phyloP scores from a whole-genome alignment of 306 rosid species.

The Sechiopsis laciniata region DNA sequence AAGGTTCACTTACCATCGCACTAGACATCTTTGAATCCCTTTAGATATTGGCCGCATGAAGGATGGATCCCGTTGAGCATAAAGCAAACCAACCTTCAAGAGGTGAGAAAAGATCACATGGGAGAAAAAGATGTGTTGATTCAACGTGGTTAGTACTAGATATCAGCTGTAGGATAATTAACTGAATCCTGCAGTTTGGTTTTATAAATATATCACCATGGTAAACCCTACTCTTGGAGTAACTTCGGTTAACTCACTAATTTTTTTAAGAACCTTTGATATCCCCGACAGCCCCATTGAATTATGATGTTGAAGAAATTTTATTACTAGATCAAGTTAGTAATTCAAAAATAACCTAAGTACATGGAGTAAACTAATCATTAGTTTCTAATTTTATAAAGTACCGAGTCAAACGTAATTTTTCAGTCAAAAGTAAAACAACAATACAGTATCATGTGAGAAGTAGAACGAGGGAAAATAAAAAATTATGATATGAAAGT shows the following conservation, averaged over 20 bases:
- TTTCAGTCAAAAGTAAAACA: not conserved
- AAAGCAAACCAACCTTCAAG: constrained; percentile 76
- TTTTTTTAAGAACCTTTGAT: constrained; percentile 17
- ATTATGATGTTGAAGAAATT: not conserved
- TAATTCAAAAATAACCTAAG: not conserved
- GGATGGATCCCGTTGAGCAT: constrained; percentile 83
- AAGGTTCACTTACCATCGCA: constrained; percentile 71
- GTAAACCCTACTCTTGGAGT: not conserved
- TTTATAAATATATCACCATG: not conserved
- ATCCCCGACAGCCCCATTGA: not conserved
- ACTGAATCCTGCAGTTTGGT: constrained; percentile 1
- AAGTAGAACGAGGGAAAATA: not conserved
- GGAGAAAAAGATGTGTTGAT: not conserved
- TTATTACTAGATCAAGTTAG: not conserved
- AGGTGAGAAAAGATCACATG: constrained; percentile 9
- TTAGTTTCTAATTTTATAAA: not conserved
- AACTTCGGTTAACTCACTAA: too few species aligned
- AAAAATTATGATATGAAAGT: not conserved
- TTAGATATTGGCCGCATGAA: constrained; percentile 77
- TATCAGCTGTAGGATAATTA: not conserved
- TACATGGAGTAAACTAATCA: not conserved
- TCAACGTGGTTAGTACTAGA: not conserved
- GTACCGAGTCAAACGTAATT: not conserved
- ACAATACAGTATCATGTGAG: not conserved
- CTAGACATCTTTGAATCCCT: constrained; percentile 85